Evolutionary conservation across 2,329 filamentous ascomycete genomes (phyloP).

Genomic region (Aspergillus novofumigatus): DNA sequence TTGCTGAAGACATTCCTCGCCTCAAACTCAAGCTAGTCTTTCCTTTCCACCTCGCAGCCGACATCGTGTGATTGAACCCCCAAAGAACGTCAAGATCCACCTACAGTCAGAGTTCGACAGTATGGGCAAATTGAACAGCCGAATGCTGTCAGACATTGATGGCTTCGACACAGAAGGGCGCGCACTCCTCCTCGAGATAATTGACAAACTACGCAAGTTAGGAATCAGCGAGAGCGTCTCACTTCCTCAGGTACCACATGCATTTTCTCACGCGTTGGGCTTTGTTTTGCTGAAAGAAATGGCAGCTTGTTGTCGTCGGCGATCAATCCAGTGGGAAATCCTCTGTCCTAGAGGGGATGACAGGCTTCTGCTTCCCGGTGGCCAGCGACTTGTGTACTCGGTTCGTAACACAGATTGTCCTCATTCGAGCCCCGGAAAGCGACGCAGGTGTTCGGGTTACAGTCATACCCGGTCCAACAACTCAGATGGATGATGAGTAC

Average conservation of each 20-base stretch:
- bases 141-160: conserved; percentile 9
- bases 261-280: not conserved
- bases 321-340: conserved; percentile 34
- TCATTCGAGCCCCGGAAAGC: conserved; percentile 14
- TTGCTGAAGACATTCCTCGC: not conserved
- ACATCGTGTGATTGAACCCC: not conserved
- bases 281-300: conserved; percentile 1
- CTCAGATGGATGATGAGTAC: conserved; percentile 10
- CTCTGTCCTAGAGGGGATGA: conserved; percentile 29
- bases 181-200: conserved; percentile 12
- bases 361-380: conserved; percentile 26
- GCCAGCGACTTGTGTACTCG: conserved; percentile 28
- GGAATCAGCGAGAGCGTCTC: conserved; percentile 26
- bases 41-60: not conserved
- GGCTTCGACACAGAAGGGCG: conserved; percentile 23
- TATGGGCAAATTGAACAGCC: not conserved
- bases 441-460: conserved; percentile 21
- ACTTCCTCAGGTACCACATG: conserved; percentile 24
- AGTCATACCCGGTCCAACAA: conserved; percentile 29
- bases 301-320: conserved; percentile 31
- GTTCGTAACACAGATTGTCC: conserved; percentile 30
- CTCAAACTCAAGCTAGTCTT: not conserved
- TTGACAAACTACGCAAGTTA: conserved; percentile 26
- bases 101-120: not conserved
- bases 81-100: not conserved